Base-by-base conservation (phyloP, 371 early-diverging fungal genomes). In the Thermomucor indicae-seudaticae region DNA sequence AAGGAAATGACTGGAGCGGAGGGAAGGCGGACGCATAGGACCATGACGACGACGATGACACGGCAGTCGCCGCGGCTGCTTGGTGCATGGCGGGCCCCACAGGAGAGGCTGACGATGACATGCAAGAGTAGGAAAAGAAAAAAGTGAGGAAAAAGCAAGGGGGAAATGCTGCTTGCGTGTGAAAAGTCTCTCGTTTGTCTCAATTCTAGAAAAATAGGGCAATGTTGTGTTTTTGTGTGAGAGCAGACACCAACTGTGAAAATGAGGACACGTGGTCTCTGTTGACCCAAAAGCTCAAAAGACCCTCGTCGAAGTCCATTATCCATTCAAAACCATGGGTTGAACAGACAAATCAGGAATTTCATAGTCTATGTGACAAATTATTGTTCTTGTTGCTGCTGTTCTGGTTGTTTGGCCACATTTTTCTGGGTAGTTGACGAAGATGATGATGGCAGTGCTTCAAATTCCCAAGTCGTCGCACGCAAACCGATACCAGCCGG, bases 401-500 rank as follows among this genome's bases (percentile, higher is more conserved):
- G 16, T 8, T 24, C 14, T 16, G 17, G 17, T 46, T 46, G 17
- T 25, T 46, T 47, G 12, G 47, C 40, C 57, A n/a, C n/a, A n/a
- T n/a, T n/a, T n/a, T n/a, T n/a, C n/a, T n/a, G n/a, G n/a, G n/a
- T n/a, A n/a, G n/a, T 53, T 54, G 17, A 49, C 46, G 16, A 52
- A 41, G 49, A 49, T 56, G 17, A 42, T 31, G 28, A 53, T 49
- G 11, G 46, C 56, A 78, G 47, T 6, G 76, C 64, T 45, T 85
- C 89, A 57, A 81, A 76, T 63, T 91, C 87, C 62, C 81, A 81
- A 35, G 70, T 65, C 28, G 86, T 78, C 51, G 83, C 84, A 47
- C 81, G 81, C 75, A 91, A 70, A 56, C 90, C 91, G 37, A 92
- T 64, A 53, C 92, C 90, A 11, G 83, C 78, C 4, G 90, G 86